Evolutionary conservation across 2,329 filamentous ascomycete genomes (phyloP), one percentile per base, ranked within the genome.

Genomic region (Salinomyces thailandicus): DNA sequence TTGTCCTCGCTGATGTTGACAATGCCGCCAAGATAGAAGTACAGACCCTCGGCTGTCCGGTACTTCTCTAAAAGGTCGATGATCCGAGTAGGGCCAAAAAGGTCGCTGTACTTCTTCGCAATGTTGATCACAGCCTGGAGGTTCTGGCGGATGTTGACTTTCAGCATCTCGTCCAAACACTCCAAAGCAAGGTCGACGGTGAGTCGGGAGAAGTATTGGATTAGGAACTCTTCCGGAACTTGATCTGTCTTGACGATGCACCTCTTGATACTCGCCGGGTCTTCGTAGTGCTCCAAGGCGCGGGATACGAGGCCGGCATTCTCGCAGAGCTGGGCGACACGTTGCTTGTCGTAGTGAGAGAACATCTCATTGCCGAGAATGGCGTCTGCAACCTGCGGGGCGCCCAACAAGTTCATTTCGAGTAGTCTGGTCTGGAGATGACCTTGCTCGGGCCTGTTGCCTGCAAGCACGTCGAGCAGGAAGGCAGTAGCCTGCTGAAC

Each of bases 321-420:
- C 66, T 98, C 91, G 59, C 91, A 98, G 37, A 98, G 74, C 47
- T 81, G 75, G 16, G 89, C 85, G 61, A 98, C 84, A 46, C 86
- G 81, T 31, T 78, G 66, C 68, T 85, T 93, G 65, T 98, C 91
- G 55, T 94, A 98, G 65, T 98, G 78, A 0, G 86, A 86, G 64
- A 98, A 96, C 82, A 98, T 95, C 53, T 96, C 85, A 54, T 98
- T 98, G 48, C 89, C 85, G 27, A 98, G 75, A 49, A 98, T 98
- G 20, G 91, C 91, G 61, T 98, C 93, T 3, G 93, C 91, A 37
- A 98, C 93, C 62, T 96, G 91, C 34, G 91, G 91, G 1, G 91
- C 93, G 50, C 94, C 93, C 63, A 93, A 73, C 45, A 98, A 66
- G 62, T 98, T 98, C 87, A 98, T 96, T 71, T 98, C 93, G 38